Conservation (phyloP, 2,329 filamentous ascomycete species). For the Stemphylium vesicarium region DNA sequence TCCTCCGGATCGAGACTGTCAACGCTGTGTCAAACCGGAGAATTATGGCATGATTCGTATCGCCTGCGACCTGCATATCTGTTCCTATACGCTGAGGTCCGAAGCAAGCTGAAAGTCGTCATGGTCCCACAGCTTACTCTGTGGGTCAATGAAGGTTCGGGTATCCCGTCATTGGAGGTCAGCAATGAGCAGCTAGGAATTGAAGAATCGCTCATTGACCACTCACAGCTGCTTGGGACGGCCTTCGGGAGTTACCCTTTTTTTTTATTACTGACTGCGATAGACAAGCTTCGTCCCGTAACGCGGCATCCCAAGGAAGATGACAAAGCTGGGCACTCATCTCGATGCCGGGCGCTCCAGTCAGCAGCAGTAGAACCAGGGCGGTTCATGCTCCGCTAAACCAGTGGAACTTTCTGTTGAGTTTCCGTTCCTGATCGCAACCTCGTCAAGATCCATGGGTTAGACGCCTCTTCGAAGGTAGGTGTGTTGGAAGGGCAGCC, state of each 20-base stretch:
- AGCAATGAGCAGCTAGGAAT: not conserved
- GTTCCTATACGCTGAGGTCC: not conserved
- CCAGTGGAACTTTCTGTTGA: conserved; percentile 1
- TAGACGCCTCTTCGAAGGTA: conserved; percentile 1
- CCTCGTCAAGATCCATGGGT: conserved; percentile 1
- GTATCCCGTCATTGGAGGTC: conserved; percentile 15
- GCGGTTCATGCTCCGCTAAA: conserved; percentile 2
- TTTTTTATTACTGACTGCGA: not conserved
- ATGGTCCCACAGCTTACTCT: not conserved
- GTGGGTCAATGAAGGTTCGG: conserved; percentile 7
- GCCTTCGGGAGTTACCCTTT: not conserved
- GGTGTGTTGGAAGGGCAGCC: conserved; percentile 1
- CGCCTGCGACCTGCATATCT: not conserved
- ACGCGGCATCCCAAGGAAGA: not conserved
- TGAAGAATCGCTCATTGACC: not conserved
- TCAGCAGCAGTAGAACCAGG: conserved; percentile 4
- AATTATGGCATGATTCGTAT: conserved; percentile 2
- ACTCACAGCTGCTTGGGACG: not conserved
- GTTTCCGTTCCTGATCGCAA: conserved; percentile 5
- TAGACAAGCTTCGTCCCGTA: not conserved
- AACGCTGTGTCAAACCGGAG: conserved; percentile 8
- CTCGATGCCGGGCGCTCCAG: not conserved
- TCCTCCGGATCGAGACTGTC: conserved; percentile 2
- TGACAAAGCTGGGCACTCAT: not conserved
- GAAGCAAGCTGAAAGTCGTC: conserved; percentile 4